Percentiles rank a stretch among this genome's conserved stretches.
Conservation (phyloP, 23 red algal genomes). For the Gracilariopsis chorda region DNA sequence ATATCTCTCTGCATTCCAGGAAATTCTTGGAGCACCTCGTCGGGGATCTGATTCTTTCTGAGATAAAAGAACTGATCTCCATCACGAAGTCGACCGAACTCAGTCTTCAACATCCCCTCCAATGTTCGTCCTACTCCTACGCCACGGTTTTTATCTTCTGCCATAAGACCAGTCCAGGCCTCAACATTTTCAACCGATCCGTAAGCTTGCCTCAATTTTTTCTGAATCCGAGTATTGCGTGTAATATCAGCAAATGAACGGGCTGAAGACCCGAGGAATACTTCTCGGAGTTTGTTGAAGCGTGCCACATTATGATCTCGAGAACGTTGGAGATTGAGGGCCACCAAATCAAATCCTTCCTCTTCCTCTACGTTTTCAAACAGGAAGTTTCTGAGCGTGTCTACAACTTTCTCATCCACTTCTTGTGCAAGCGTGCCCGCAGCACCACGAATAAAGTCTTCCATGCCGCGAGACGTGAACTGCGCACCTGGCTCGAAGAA, state of each 20-base stretch:
- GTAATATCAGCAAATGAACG: conserved; percentile 6
- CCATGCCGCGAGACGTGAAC: background rate
- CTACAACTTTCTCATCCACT: conserved; percentile 31
- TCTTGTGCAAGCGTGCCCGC: conserved; percentile 1
- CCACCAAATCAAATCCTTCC: conserved; percentile 34
- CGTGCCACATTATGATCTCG: conserved; percentile 46
- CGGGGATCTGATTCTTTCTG: conserved; percentile 1
- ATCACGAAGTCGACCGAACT: conserved; percentile 41
- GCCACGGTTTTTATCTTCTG: background rate
- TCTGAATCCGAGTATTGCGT: background rate
- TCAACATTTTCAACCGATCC: background rate
- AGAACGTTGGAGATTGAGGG: conserved; percentile 58
- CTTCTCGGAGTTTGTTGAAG: conserved; percentile 11
- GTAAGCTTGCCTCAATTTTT: background rate
- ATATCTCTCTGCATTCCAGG: background rate
- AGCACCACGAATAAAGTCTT: conserved; percentile 43
- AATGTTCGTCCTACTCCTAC: conserved; percentile 8
- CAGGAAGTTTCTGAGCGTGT: conserved; percentile 55
- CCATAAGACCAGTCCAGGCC: conserved; percentile 35
- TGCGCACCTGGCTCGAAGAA: conserved; percentile 3
- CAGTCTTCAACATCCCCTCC: background rate
- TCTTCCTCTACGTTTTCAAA: conserved; percentile 21
- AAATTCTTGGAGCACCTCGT: background rate
- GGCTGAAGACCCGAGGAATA: background rate
- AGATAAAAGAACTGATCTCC: conserved; percentile 49